phyloP scores from a whole-genome alignment of 2,329 filamentous ascomycete species.

The Aaosphaeria arxii region DNA sequence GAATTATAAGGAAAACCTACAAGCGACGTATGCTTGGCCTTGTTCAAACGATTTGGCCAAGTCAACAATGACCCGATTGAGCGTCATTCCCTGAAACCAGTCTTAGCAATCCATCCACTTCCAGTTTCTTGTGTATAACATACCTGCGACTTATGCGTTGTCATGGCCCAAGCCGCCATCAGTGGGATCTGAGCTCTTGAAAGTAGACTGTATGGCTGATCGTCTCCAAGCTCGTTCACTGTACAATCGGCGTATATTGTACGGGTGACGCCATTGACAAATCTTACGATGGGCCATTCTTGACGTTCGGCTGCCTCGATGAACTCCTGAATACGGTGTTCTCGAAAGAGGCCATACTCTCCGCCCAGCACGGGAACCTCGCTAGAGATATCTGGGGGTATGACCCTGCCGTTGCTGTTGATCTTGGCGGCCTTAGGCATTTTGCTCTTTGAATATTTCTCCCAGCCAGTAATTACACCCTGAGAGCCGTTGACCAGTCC shows the following conservation, averaged over 20 bases:
- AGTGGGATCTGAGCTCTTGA: slow-evolving; percentile 62
- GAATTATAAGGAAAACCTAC: slow-evolving; percentile 15
- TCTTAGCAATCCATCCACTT: slow-evolving; percentile 13
- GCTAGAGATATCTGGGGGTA: not conserved
- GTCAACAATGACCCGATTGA: slow-evolving; percentile 58
- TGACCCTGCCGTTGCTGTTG: not conserved
- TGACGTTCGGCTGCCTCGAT: slow-evolving; percentile 29
- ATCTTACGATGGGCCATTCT: slow-evolving; percentile 53
- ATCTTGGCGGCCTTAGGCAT: slow-evolving; percentile 11
- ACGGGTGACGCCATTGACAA: slow-evolving; percentile 46
- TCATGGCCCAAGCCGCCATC: slow-evolving; percentile 60
- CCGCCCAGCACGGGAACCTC: slow-evolving; percentile 10
- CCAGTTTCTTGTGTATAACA: not conserved
- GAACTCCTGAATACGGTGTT: slow-evolving; percentile 35
- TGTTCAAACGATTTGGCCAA: slow-evolving; percentile 52
- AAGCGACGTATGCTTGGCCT: slow-evolving; percentile 62
- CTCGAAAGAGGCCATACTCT: slow-evolving; percentile 37
- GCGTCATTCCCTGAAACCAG: slow-evolving; percentile 53
- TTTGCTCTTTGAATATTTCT: slow-evolving; percentile 6
- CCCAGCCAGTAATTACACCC: slow-evolving; percentile 15
- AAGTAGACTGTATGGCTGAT: slow-evolving; percentile 47
- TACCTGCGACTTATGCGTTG: slow-evolving; percentile 56
- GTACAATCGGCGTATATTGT: slow-evolving; percentile 54
- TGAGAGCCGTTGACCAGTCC: slow-evolving; percentile 36
- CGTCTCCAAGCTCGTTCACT: slow-evolving; percentile 46